Percentiles rank a stretch among this genome's conserved stretches.
phyloP scores from a whole-genome alignment of 2,329 filamentous ascomycete genomes.

The Colletotrichum lupini region DNA sequence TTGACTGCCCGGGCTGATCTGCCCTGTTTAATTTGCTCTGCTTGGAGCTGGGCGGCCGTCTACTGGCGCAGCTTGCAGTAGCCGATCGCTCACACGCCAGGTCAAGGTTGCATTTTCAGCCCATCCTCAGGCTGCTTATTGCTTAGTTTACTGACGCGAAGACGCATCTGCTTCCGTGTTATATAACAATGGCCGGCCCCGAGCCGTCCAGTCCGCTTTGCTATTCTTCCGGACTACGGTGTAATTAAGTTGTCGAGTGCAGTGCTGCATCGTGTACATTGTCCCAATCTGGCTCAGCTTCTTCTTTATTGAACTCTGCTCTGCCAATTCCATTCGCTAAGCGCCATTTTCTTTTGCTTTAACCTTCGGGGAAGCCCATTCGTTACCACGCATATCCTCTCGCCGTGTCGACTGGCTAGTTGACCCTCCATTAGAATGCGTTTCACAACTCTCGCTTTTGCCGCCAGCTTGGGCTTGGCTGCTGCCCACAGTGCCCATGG shows the following conservation, averaged over 20 bases:
- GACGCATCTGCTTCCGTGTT: neutral
- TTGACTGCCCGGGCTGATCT: neutral
- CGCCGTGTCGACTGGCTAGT: neutral
- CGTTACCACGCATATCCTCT: neutral
- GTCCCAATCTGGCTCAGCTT: slow-evolving; percentile 19
- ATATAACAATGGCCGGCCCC: slow-evolving; percentile 28
- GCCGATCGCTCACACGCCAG: slow-evolving; percentile 15
- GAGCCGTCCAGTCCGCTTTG: neutral
- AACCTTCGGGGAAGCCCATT: neutral
- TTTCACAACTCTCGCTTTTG: slow-evolving; percentile 17
- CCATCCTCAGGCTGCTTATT: neutral
- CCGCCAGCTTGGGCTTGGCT: slow-evolving; percentile 23
- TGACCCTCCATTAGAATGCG: slow-evolving; percentile 13
- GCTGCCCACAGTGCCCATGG: slow-evolving; percentile 16
- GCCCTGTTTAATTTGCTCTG: neutral
- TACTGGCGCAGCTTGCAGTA: slow-evolving; percentile 12
- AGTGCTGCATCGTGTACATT: slow-evolving; percentile 11
- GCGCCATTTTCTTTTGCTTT: neutral
- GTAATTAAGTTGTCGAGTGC: slow-evolving; percentile 23
- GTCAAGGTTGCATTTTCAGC: slow-evolving; percentile 23
- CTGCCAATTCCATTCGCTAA: slow-evolving; percentile 28
- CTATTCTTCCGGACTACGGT: slow-evolving; percentile 10
- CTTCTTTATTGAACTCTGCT: slow-evolving; percentile 26
- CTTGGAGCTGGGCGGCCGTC: slow-evolving; percentile 6
- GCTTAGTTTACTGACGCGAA: neutral